Evolutionary conservation across 306 rosid genomes (phyloP).

Genomic region (Senna tora): DNA sequence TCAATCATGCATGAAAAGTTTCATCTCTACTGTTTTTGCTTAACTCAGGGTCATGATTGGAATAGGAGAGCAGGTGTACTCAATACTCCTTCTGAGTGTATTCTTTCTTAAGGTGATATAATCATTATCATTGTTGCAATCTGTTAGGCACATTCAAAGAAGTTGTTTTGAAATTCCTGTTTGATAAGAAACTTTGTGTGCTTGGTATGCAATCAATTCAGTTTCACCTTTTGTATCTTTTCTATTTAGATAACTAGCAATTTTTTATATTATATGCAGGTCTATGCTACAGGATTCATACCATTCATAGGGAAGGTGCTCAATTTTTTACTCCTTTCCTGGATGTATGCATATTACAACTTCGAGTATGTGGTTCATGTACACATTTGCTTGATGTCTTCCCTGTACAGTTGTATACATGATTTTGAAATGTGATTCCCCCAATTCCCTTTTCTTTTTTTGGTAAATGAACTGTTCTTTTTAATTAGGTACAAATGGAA

Average conservation of each 20-base stretch:
- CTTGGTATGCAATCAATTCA: slow-evolving; percentile 28
- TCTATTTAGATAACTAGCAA: slow-evolving; percentile 27
- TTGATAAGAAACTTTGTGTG: slow-evolving; percentile 25
- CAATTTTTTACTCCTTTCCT: slow-evolving; percentile 79
- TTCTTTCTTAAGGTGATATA: slow-evolving; percentile 84
- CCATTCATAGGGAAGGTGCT: slow-evolving; percentile 82
- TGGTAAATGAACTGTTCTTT: background rate
- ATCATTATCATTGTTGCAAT: background rate
- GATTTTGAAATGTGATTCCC: slow-evolving; percentile 20
- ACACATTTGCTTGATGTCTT: slow-evolving; percentile 32
- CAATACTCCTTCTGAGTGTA: slow-evolving; percentile 67
- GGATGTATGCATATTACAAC: slow-evolving; percentile 98
- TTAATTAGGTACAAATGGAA: slow-evolving; percentile 87
- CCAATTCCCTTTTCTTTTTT: slow-evolving; percentile 8
- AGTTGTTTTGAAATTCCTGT: slow-evolving; percentile 9
- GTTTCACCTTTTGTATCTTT: slow-evolving; percentile 25
- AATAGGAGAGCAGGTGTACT: slow-evolving; percentile 79
- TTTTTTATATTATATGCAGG: slow-evolving; percentile 57
- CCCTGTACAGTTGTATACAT: slow-evolving; percentile 20
- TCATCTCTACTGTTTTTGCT: slow-evolving; percentile 34
- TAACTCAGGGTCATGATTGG: slow-evolving; percentile 77
- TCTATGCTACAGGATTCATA: slow-evolving; percentile 75
- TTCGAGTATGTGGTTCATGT: slow-evolving; percentile 76
- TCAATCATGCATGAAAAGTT: slow-evolving; percentile 31
- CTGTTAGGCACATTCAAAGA: background rate